A percentile compares a stretch with the other conserved stretches of the same genome.
These are phyloP conservation scores for Petrea volubilis DNA, from an alignment of 257 asterid species.

Conservation along the genomic window DNA sequence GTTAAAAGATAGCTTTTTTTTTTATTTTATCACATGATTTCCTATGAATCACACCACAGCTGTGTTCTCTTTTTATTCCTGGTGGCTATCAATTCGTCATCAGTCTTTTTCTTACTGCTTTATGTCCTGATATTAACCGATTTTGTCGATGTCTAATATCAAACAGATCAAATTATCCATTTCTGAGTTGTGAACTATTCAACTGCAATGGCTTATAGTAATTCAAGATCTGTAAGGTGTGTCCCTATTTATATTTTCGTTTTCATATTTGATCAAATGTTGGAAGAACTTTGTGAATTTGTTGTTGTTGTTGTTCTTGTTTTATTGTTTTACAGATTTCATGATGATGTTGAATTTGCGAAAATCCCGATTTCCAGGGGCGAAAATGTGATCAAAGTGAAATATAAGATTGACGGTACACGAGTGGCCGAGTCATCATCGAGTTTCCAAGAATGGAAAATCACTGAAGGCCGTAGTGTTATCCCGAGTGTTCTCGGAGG, in stretches of 20 bases:
- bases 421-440: conserved; percentile 37
- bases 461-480: conserved; percentile 75
- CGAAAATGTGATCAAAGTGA: conserved; percentile 53
- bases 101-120: conserved; percentile 36
- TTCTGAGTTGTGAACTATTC: conserved; percentile 24
- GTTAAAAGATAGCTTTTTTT: conserved; percentile 31
- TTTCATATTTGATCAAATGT: not conserved
- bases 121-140: conserved; percentile 15
- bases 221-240: conserved; percentile 80
- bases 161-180: conserved; percentile 36
- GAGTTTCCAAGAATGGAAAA: conserved; percentile 42
- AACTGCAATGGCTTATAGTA: conserved; percentile 58
- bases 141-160: conserved; percentile 28
- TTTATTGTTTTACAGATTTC: conserved; percentile 47
- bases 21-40: conserved; percentile 60
- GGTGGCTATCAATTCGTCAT: conserved; percentile 36
- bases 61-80: conserved; percentile 31
- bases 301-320: not conserved
- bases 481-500: conserved; percentile 93
- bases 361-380: conserved; percentile 41
- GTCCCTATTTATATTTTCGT: conserved; percentile 3
- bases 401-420: conserved; percentile 57
- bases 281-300: not conserved
- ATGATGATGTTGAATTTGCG: conserved; percentile 54
- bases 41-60: conserved; percentile 42